A percentile compares a stretch with the other conserved stretches of the same genome.
Conservation (phyloP, 1,284 basidiomycete genomes). For the Ganoderma multipileum region DNA sequence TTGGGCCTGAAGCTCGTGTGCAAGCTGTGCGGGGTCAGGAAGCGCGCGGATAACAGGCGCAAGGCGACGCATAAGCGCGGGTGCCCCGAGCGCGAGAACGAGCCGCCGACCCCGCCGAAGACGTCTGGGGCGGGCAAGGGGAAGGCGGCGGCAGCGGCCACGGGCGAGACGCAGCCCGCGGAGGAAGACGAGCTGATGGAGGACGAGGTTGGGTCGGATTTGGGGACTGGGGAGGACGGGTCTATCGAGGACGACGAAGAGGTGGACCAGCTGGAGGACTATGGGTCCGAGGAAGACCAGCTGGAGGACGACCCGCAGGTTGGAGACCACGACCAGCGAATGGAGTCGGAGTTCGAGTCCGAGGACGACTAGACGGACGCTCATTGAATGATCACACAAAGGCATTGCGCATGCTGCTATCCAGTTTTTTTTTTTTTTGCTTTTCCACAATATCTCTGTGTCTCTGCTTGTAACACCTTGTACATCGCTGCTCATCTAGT, state of each 20-base stretch:
- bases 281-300: slow-evolving; percentile 17
- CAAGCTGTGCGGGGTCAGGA: slow-evolving; percentile 15
- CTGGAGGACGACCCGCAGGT: slow-evolving; percentile 10
- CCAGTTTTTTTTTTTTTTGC: not conserved
- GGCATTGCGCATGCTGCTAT: not conserved
- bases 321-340: not conserved
- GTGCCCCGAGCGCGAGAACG: slow-evolving; percentile 19
- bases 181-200: slow-evolving; percentile 16
- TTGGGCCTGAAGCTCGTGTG: slow-evolving; percentile 17
- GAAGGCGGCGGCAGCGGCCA: slow-evolving; percentile 4
- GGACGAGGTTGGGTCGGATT: not conserved
- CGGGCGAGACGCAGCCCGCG: slow-evolving; percentile 3
- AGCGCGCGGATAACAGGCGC: slow-evolving; percentile 21
- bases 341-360: slow-evolving; percentile 19
- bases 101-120: not conserved
- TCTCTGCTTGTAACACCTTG: not conserved
- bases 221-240: slow-evolving; percentile 10
- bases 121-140: not conserved
- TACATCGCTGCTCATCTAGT: not conserved
- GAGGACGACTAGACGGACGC: slow-evolving; percentile 17
- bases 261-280: slow-evolving; percentile 12
- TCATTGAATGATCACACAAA: not conserved
- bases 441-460: not conserved
- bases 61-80: slow-evolving; percentile 18
- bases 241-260: slow-evolving; percentile 12